Percentiles rank a stretch among this genome's conserved stretches.
phyloP scores from a whole-genome alignment of 345 rosid species.

The Lagerstroemia speciosa region DNA sequence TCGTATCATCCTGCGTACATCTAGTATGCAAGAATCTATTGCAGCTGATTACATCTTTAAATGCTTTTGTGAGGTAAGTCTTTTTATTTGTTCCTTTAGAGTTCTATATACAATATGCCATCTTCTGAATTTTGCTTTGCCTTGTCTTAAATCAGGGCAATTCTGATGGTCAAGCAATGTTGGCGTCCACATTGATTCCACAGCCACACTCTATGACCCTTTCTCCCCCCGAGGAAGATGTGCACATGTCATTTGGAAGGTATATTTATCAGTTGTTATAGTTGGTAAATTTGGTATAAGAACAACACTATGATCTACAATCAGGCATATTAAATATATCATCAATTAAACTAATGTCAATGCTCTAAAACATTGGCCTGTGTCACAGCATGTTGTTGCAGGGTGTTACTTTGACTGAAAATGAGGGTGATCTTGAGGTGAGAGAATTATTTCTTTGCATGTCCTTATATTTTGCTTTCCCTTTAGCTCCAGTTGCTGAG shows the following conservation, averaged over 20 bases:
- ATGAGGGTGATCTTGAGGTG: constrained; percentile 95
- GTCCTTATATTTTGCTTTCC: neutral
- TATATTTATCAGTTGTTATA: constrained; percentile 13
- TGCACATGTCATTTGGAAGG: constrained; percentile 98
- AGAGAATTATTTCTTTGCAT: neutral
- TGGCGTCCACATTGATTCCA: constrained; percentile 90
- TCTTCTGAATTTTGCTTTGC: constrained; percentile 13
- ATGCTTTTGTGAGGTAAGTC: constrained; percentile 80
- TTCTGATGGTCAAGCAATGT: constrained; percentile 79
- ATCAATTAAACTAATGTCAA: neutral
- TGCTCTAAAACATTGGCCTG: constrained; percentile 1
- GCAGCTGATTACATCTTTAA: constrained; percentile 87
- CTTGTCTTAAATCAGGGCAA: constrained; percentile 42
- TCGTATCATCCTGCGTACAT: constrained; percentile 73
- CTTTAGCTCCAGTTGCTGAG: neutral
- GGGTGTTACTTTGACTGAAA: constrained; percentile 79
- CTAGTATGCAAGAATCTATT: constrained; percentile 80
- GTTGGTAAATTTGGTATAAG: neutral
- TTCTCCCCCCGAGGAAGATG: constrained; percentile 75
- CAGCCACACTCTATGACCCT: constrained; percentile 50
- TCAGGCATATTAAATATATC: neutral
- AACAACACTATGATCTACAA: neutral
- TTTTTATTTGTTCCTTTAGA: constrained; percentile 8
- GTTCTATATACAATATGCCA: neutral
- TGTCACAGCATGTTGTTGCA: constrained; percentile 76